Evolutionary conservation across 1,284 basidiomycete species (phyloP).

Genomic region (Microbotryum scabiosae): DNA sequence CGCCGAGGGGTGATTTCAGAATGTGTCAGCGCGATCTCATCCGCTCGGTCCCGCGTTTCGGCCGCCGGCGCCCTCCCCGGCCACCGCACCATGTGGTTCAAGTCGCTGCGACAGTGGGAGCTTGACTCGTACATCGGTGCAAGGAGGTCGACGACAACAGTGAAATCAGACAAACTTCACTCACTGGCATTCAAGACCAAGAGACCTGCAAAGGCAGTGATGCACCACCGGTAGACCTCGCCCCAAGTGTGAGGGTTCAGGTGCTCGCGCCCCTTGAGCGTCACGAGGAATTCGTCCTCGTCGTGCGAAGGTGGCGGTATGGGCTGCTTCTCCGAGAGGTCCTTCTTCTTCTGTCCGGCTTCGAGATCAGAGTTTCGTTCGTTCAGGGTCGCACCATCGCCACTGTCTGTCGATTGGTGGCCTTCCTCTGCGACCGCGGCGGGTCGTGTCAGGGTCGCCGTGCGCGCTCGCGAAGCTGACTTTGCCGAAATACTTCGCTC

Average conservation of each 20-base stretch:
- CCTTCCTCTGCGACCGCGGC: slow-evolving; percentile 1
- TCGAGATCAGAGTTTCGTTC: neutral
- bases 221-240: slow-evolving; percentile 51
- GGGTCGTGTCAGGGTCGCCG: neutral
- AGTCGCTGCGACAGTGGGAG: no score
- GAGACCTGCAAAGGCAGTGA: slow-evolving; percentile 54
- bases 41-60: neutral
- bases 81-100: no score
- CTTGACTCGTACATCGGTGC: neutral
- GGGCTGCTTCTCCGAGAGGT: neutral
- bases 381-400: neutral
- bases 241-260: slow-evolving; percentile 54
- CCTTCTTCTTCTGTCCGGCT: neutral
- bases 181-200: slow-evolving; percentile 57
- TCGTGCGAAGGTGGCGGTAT: neutral
- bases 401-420: neutral
- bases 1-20: neutral
- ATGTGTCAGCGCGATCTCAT: neutral
- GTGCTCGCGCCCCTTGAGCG: slow-evolving; percentile 43
- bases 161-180: neutral
- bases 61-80: no score
- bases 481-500: neutral
- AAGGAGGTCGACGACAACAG: neutral
- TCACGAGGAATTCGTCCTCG: slow-evolving; percentile 42
- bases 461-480: neutral